Base-by-base conservation (phyloP, 192 early-diverging fungal species). In the Umbelopsis sp. region DNA sequence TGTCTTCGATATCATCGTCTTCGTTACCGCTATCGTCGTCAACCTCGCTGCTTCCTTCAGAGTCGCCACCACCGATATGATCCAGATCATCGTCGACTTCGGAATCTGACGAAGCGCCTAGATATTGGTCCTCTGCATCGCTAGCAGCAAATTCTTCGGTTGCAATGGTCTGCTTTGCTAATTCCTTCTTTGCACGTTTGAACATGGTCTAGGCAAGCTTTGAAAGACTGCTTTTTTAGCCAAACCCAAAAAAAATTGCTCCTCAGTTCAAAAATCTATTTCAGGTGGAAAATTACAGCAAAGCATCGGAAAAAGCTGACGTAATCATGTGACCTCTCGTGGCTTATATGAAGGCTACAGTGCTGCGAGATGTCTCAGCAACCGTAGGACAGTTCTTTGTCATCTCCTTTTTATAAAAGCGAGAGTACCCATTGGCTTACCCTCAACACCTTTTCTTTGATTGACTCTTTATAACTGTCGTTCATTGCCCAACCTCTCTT, bases 111-210 rank as follows among this genome's bases (percentile, higher is more conserved):
- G 71, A 77, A 4, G 47, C 71, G 29, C 71, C 71, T 24, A 56
- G 71, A 17, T 68, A 56, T 45, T 51, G 65, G 21, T 77, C 76
- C 24, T 77, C 71, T 11, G 70, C 59, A 26, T 75, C 74, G 8
- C 45, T 45, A 2, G 65, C 74, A 14, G 52, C 44, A 8, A 75
- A 65, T 22, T 62, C 68, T 53, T 69, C 50, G 17, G 68, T 69
- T 21, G 47, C 38, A 45, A 77, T 77, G 21, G 71, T 34, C n/a
- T 77, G 76, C 36, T 77, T 77, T n/a, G 52, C 68, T 29, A 77
- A 59, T 34, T 77, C 76, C 45, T 77, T 72, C 44, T 47, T 43
- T 41, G 66, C 76, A 69, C 76, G 76, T 70, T 77, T 77, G 47
- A 77, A 77, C 76, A 77, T 77, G 38, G 38, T 41, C 8, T 8